Evolutionary conservation across 164 flowering plant species (phyloP).

Genomic region (Akebia trifoliata): DNA sequence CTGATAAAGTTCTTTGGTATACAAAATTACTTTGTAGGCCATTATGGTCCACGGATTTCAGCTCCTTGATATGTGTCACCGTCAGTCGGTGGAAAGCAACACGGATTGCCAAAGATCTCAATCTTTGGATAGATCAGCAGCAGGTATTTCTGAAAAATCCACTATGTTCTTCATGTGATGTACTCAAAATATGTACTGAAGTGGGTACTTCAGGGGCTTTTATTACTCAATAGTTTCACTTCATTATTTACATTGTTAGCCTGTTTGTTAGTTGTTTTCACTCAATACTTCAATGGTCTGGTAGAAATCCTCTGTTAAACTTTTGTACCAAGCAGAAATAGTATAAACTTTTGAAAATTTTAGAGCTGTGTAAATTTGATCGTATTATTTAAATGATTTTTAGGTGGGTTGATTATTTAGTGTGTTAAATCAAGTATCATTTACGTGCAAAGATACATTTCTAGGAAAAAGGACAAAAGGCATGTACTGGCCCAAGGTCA

Average conservation of each 20-base stretch:
- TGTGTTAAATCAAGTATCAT: too few species aligned
- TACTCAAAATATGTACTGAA: background rate
- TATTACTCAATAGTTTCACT: background rate
- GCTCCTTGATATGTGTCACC: slow-evolving; percentile 84
- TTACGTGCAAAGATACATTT: background rate
- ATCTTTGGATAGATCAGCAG: slow-evolving; percentile 46
- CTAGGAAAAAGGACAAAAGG: background rate
- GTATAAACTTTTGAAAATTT: too few species aligned
- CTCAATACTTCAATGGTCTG: background rate
- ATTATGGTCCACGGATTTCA: slow-evolving; percentile 96
- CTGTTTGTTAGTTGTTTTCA: background rate
- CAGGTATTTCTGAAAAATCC: slow-evolving; percentile 39
- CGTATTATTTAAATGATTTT: too few species aligned
- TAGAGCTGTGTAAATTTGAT: too few species aligned
- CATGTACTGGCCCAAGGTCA: background rate
- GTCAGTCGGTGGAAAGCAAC: slow-evolving; percentile 52
- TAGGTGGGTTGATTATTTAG: too few species aligned
- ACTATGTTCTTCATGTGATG: background rate
- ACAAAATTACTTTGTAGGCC: slow-evolving; percentile 47
- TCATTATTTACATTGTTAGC: too few species aligned
- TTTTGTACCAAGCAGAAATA: too few species aligned
- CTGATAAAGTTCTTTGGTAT: slow-evolving; percentile 8
- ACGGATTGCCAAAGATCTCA: slow-evolving; percentile 46
- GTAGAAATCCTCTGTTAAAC: too few species aligned
- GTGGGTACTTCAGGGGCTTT: background rate